Percentiles rank a stretch among this genome's conserved stretches.
Evolutionary conservation across 441 rosid genomes (phyloP).

Genomic region (Pelargonium fulgidum): DNA sequence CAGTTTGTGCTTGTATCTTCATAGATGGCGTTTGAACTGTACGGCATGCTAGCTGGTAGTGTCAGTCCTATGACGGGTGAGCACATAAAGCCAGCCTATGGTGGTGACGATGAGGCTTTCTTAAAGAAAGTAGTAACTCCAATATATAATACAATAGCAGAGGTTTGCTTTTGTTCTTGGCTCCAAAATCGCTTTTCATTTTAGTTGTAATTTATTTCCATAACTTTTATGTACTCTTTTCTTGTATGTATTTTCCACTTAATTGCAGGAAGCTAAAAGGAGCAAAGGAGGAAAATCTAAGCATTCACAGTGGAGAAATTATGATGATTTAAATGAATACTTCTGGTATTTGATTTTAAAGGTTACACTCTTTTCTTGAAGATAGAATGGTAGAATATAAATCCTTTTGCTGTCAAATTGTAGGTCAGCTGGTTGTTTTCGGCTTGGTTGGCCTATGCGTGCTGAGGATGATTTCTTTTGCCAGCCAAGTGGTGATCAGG

Average conservation of each 20-base stretch:
- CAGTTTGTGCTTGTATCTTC: constrained; percentile 10
- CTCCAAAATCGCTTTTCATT: constrained; percentile 13
- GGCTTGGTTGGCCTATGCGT: constrained; percentile 99
- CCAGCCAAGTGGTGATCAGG: constrained; percentile 24
- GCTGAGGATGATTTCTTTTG: constrained; percentile 89
- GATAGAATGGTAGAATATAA: neutral
- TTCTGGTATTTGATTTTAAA: constrained; percentile 54
- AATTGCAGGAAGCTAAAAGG: constrained; percentile 72
- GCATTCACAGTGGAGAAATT: constrained; percentile 99
- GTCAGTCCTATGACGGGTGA: constrained; percentile 97
- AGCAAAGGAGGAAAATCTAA: constrained; percentile 80
- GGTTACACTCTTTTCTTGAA: neutral
- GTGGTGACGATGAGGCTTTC: constrained; percentile 96
- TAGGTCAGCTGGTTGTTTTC: constrained; percentile 96
- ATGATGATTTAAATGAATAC: constrained; percentile 93
- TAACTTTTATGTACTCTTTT: neutral
- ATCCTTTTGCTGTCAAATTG: neutral
- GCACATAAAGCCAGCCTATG: constrained; percentile 90
- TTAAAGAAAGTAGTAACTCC: constrained; percentile 85
- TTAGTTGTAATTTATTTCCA: constrained; percentile 7
- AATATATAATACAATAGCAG: constrained; percentile 68
- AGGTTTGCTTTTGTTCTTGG: constrained; percentile 32
- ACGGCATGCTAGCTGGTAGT: constrained; percentile 93
- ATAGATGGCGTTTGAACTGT: constrained; percentile 97
- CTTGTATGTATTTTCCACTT: constrained; percentile 16